Evolutionary conservation across 768 basidiomycete species (phyloP), one percentile per base, ranked within the genome.

Genomic region (Auricularia cornea): DNA sequence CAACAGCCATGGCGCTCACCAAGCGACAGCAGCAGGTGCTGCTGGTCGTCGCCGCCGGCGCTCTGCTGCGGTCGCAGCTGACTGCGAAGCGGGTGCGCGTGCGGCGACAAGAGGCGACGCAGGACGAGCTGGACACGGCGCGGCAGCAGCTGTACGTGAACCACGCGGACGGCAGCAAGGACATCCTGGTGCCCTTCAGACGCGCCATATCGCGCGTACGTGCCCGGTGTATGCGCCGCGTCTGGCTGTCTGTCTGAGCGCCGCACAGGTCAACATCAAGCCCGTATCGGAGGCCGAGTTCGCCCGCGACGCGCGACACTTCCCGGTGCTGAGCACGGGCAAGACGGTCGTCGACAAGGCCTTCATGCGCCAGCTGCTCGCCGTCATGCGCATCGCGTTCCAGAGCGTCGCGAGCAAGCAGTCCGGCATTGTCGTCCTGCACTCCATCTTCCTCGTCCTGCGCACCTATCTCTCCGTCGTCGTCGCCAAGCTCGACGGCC

Each of bases 401-500:
- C 90, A 84, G 23, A 83, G 80, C 41, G 80, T 77, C 66, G 77
- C 74, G 30, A 84, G 85, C 2, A 87, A 86, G 66, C 94, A 98
- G 69, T 79, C 87, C 0, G 77, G 87, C 33, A 79, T 97, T 38
- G 79, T 98, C 20, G 74, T 83, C 6, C 72, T 88, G 0, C 95
- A 98, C 74, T 92, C 92, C 0, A 82, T 81, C 63, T 98, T 98
- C 74, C 82, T 98, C 61, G 82, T 98, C 2, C 74, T 91, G 29
- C 77, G 96, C 41, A 97, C 96, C 0, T 83, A 95, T 2, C 80
- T 98, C 26, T 94, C 92, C 68, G 84, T 98, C 3, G 83, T 84
- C 5, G 95, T 96, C 0, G 96, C 96, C 2, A 80, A 84, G 59
- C 78, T 98, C 2, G 96, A 98, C 70, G 96, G 96, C 14, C 77